A percentile compares a stretch with the other conserved stretches of the same genome.
phyloP scores from a whole-genome alignment of 768 basidiomycete species.

The Lactarius evosmus region DNA sequence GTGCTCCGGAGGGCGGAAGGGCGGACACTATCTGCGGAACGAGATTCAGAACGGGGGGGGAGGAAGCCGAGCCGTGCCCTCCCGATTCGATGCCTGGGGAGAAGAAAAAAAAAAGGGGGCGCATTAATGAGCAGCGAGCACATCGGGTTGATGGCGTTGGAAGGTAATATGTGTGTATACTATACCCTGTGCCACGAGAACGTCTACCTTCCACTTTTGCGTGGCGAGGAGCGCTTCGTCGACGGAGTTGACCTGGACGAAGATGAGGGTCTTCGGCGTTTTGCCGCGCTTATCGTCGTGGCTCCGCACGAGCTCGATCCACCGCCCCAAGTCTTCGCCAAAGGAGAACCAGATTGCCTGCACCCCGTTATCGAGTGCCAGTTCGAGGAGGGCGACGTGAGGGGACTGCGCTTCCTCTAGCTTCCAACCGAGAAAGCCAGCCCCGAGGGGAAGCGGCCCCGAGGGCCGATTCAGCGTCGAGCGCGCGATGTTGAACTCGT shows the following conservation, averaged over 20 bases:
- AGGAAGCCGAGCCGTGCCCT: slow-evolving; percentile 61
- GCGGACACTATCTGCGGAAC: slow-evolving; percentile 51
- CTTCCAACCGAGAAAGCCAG: slow-evolving; percentile 73
- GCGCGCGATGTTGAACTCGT: slow-evolving; percentile 56
- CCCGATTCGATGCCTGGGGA: slow-evolving; percentile 70
- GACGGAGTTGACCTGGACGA: slow-evolving; percentile 61
- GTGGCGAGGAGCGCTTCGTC: slow-evolving; percentile 57
- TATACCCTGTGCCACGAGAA: slow-evolving; percentile 75
- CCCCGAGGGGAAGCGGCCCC: slow-evolving; percentile 53
- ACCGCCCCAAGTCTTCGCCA: slow-evolving; percentile 53
- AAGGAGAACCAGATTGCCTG: slow-evolving; percentile 75
- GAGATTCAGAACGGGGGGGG: slow-evolving; percentile 59
- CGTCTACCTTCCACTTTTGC: slow-evolving; percentile 69
- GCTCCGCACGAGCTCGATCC: slow-evolving; percentile 61
- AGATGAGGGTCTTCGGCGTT: slow-evolving; percentile 49
- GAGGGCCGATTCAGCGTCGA: slow-evolving; percentile 36
- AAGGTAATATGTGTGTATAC: no score
- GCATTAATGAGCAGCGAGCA: not conserved
- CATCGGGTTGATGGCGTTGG: not conserved
- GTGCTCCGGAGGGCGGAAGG: slow-evolving; percentile 40
- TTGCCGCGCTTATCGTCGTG: slow-evolving; percentile 45
- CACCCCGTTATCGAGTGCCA: slow-evolving; percentile 53
- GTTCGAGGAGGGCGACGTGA: slow-evolving; percentile 43
- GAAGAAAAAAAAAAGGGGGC: slow-evolving; percentile 9
- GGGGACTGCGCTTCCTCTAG: slow-evolving; percentile 49